These are phyloP conservation scores for Yamadazyma dushanensis DNA, from an alignment of 1,139 yeast species.

Conservation along the genomic window DNA sequence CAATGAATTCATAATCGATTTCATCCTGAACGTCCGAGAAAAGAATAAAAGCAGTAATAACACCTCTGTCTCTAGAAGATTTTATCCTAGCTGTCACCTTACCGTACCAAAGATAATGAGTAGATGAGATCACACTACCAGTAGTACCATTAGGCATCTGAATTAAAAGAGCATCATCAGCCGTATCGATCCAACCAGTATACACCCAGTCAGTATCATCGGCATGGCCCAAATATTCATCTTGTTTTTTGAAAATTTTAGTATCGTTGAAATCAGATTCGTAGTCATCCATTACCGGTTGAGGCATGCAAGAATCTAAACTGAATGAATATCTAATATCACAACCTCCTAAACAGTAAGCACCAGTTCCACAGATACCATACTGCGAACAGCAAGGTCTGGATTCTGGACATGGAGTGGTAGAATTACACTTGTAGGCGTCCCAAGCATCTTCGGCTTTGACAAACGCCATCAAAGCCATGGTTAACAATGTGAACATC, in stretches of 20 bases:
- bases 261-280: slow-evolving; percentile 36
- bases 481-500: slow-evolving; percentile 8
- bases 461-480: slow-evolving; percentile 12
- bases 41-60: slow-evolving; percentile 79
- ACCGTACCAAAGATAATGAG: slow-evolving; percentile 86
- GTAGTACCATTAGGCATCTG: slow-evolving; percentile 80
- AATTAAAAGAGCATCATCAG: slow-evolving; percentile 55
- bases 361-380: slow-evolving; percentile 84
- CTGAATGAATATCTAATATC: slow-evolving; percentile 67
- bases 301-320: slow-evolving; percentile 67
- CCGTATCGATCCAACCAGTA: slow-evolving; percentile 62
- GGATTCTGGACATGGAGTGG: slow-evolving; percentile 63
- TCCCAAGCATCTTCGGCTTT: slow-evolving; percentile 16
- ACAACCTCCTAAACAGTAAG: slow-evolving; percentile 80
- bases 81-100: slow-evolving; percentile 67
- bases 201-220: slow-evolving; percentile 71
- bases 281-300: slow-evolving; percentile 41
- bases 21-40: slow-evolving; percentile 89
- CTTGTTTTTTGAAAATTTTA: slow-evolving; percentile 29
- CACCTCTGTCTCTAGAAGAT: slow-evolving; percentile 77
- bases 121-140: slow-evolving; percentile 82
- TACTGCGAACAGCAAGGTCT: slow-evolving; percentile 82
- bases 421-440: slow-evolving; percentile 46
- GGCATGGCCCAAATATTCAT: slow-evolving; percentile 68
- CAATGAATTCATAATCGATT: slow-evolving; percentile 85